Base-by-base conservation (phyloP, 2,329 filamentous ascomycete species). In the Aspergillus transmontanensis region DNA sequence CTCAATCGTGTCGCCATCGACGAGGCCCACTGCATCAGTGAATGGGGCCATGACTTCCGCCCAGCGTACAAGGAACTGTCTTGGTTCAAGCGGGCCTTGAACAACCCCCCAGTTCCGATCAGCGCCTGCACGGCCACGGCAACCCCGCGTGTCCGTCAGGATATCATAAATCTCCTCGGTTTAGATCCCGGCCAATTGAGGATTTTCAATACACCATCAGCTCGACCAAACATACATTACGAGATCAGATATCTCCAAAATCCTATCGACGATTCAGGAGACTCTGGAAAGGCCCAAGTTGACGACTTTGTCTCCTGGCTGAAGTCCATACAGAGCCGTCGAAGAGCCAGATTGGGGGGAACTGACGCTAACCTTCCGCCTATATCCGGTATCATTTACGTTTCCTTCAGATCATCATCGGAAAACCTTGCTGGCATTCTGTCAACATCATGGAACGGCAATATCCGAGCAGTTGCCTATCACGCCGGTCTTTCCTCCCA, bases 1-100 rank as follows among this genome's bases (percentile, higher is more conserved):
- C 86, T 98, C n/a, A 90, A 90, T 11, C 88, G 94, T 16, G 87
- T 98, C 66, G 94, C 91, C 55, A 89, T 98, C 62, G 94, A 98
- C 73, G 94, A 98, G 80, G 94, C 94, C 2, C 94, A 98, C 77
- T 98, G 94, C 76, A 96, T 98, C 69, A 96, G 92, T 28, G 94
- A 97, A 88, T 97, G 94, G 94, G 94, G 94, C 1, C 94, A 98
- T 76, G 94, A 98, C 77, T 98, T 98, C 75, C 90, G 94, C n/a
- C 91, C 90, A 41, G 91, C 93, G 62, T 98, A 97, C 79, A 93
- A 95, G 73, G 87, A 90, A 23, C 84, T 98, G 7, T 89, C 87
- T 2, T 97, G 92, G 88, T 95, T 98, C 81, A 76, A 70, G 53
- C 90, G 91, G 69, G 84, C 87, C 56, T 71, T 82, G 16, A 73